phyloP scores from a whole-genome alignment of 164 flowering plant species.

The Magnolia sinica region DNA sequence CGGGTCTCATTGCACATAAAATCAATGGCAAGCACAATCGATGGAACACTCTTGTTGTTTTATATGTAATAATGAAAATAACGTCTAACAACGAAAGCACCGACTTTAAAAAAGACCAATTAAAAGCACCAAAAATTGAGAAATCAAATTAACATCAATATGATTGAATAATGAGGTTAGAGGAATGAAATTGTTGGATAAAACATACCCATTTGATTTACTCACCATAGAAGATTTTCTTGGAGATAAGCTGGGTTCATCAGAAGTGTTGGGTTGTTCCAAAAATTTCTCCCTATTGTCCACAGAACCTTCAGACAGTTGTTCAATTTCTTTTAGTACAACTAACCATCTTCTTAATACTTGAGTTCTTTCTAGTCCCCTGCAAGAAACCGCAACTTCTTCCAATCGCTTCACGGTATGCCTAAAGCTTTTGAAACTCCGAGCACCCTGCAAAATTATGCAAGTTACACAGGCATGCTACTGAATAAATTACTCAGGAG shows the following conservation, averaged over 20 bases:
- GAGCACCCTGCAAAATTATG: constrained; percentile 39
- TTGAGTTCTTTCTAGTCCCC: constrained; percentile 78
- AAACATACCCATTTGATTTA: constrained; percentile 3
- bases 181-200: too few species aligned
- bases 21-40: too few species aligned
- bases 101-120: too few species aligned
- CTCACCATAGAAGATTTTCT: constrained; percentile 55
- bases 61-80: too few species aligned
- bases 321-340: constrained; percentile 70
- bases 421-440: constrained; percentile 52
- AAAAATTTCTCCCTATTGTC: constrained; percentile 31
- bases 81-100: too few species aligned
- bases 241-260: constrained; percentile 53
- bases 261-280: constrained; percentile 32
- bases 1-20: too few species aligned
- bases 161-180: too few species aligned
- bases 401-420: constrained; percentile 67
- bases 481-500: neutral
- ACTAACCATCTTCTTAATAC: constrained; percentile 80
- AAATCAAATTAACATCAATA: too few species aligned
- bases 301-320: constrained; percentile 20
- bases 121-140: too few species aligned
- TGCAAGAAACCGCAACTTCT: constrained; percentile 75
- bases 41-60: too few species aligned
- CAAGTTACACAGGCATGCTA: neutral